Conservation (phyloP, 2,329 filamentous ascomycete genomes). For the Phialophora macrospora region DNA sequence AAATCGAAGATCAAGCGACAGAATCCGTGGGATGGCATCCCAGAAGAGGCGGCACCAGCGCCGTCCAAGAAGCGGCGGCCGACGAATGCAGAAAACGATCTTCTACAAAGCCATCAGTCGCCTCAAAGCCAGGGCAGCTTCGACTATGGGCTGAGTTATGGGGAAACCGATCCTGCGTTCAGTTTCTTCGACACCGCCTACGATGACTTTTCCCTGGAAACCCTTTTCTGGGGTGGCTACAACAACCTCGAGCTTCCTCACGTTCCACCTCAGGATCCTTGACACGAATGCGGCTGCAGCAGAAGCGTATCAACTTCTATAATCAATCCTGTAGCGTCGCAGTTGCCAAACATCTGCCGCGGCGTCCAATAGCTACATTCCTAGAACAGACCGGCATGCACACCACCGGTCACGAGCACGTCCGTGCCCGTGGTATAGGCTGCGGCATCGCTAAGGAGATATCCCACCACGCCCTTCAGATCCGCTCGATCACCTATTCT, state of each 20-base stretch:
- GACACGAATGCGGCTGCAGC: neutral
- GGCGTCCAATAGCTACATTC: too few relatives aligned
- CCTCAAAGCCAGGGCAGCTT: conserved; percentile 19
- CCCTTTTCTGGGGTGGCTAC: conserved; percentile 30
- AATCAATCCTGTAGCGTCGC: neutral
- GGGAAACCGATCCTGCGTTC: conserved; percentile 16
- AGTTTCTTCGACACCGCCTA: conserved; percentile 30
- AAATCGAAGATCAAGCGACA: conserved; percentile 23
- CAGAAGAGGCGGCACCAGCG: neutral
- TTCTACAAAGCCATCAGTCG: conserved; percentile 7
- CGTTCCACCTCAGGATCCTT: conserved; percentile 21
- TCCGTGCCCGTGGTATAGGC: conserved; percentile 51
- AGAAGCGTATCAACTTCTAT: neutral
- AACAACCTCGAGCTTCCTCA: conserved; percentile 29
- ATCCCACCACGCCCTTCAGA: conserved; percentile 50
- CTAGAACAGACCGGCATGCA: conserved; percentile 42
- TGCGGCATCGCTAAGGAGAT: conserved; percentile 49
- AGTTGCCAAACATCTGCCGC: neutral
- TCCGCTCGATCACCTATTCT: conserved; percentile 48
- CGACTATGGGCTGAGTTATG: conserved; percentile 15
- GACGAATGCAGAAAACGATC: conserved; percentile 16
- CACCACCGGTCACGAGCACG: conserved; percentile 45
- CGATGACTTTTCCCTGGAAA: conserved; percentile 32
- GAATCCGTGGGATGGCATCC: conserved; percentile 26
- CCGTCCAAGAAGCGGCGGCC: conserved; percentile 20